phyloP scores from a whole-genome alignment of 2,329 filamentous ascomycete genomes.

The Lachnellula arida region DNA sequence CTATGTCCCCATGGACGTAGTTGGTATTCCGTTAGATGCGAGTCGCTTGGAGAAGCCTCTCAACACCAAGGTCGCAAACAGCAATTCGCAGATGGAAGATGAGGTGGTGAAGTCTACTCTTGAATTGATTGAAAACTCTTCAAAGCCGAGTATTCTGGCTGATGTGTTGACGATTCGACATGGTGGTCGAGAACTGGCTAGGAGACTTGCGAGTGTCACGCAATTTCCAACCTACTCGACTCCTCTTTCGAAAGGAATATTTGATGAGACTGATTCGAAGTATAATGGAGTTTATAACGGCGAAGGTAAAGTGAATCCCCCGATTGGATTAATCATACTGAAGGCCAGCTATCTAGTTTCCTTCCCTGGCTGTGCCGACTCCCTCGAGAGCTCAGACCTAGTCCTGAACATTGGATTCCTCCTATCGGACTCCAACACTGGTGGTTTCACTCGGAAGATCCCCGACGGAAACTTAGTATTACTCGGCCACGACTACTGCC shows the following conservation, averaged over 20 bases:
- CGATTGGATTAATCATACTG: neutral
- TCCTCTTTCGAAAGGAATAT: conserved; percentile 45
- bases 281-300: conserved; percentile 47
- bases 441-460: conserved; percentile 36
- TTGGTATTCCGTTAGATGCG: conserved; percentile 34
- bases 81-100: conserved; percentile 22
- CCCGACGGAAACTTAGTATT: conserved; percentile 17
- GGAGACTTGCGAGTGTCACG: conserved; percentile 40
- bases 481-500: conserved; percentile 23
- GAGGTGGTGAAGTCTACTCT: conserved; percentile 34
- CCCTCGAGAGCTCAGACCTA: conserved; percentile 40
- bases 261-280: conserved; percentile 44
- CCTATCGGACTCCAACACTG: conserved; percentile 44
- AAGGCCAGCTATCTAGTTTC: conserved; percentile 17
- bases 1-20: conserved; percentile 50
- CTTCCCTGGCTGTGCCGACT: conserved; percentile 30
- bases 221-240: conserved; percentile 45
- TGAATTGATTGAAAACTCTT: conserved; percentile 39
- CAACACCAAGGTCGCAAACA: conserved; percentile 21
- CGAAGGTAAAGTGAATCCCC: conserved; percentile 28
- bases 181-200: conserved; percentile 16
- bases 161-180: conserved; percentile 42
- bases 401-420: conserved; percentile 44
- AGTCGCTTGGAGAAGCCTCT: conserved; percentile 29
- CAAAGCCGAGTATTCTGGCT: conserved; percentile 46